Base-by-base conservation (phyloP, 805 yeast species). In the Scheffersomyces ergatensis region DNA sequence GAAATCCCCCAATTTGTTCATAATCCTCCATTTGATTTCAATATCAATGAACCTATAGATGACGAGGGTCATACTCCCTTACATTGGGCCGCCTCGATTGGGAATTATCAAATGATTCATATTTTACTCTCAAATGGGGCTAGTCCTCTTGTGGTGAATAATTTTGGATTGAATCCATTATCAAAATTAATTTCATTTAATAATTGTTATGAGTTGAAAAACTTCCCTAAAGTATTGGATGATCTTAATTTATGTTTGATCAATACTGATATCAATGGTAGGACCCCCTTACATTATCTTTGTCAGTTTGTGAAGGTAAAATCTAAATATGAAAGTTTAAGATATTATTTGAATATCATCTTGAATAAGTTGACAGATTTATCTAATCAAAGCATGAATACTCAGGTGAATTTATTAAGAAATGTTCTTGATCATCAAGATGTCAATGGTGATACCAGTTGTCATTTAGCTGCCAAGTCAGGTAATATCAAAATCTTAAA, bases 61-160 rank as follows among this genome's bases (percentile, higher is more conserved):
- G 90, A 87, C 43, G 97, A 93, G 56, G 95, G 96, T 1, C 95
- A 93, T 57, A 86, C 97, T 0, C 85, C 96, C 2, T 81, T 93
- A 50, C 99, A 93, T 63, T 93, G 98, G 97, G 96, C 98, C 0
- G 89, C 97, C 45, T 85, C 98, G 1, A 89, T 93, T 78, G 99
- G 98, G 3, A 87, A 83, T 57, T 63, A 84, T 25, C 77, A 76
- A 35, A 81, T 90, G 63, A 82, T 88, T 41, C 93, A 85, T 49
- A 76, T 89, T 12, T 71, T 93, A 32, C 64, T 88, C 23, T 72
- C 80, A 21, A 79, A 83, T 30, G 95, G 96, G 4, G 93, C 96
- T 2, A 77, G 82, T 62, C 68, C 74, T 14, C 53, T 70, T 33
- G 71, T 62, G 19, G 76, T 78, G 41, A 74, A 80, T 44, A 74